Evolutionary conservation across 2,329 filamentous ascomycete species (phyloP), one percentile per base, ranked within the genome.

Genomic region (Anthostomella pinea): DNA sequence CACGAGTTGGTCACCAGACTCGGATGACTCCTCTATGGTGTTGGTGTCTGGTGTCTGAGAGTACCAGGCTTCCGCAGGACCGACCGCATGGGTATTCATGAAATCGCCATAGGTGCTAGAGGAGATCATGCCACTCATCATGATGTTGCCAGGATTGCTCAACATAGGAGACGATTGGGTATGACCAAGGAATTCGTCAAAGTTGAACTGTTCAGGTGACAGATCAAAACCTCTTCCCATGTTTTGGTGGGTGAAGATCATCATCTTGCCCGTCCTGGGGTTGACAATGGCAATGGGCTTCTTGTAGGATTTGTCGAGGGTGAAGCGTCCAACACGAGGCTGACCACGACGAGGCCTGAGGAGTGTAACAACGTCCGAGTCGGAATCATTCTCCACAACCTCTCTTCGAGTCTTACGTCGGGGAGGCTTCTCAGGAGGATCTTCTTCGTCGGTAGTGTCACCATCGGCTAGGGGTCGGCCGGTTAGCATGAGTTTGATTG

Each of bases 51-150:
- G 74, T 8, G 73, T 72, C 35, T 83, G 80, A 5, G 84, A 78
- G 52, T 85, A 89, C 60, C 88, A 89, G 6, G 85, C 83, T 61
- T 89, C 85, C 1, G 81, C 73, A 2, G 85, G 83, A 1, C 84
- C 85, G 53, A 87, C 72, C n/a, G 79, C 72, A 54, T 85, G 80
- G 5, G 77, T 78, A 46, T 75, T 74, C 60, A 79, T 66, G 39
- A 73, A 73, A 51, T 77, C 73, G 26, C 71, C 73, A 48, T 76
- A 75, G 0, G 72, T 69, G 43, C 72, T 72, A 37, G 68, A 69
- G 2, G 73, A 74, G 36, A 81, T 73, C 65, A 88, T 81, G 50
- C 81, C 83, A 31, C 82, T 83, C 66, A 90, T 80, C 85, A 90
- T 89, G 47, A 90, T 73, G 41, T 87, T 85, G 38, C 81, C 80